A percentile compares a stretch with the other conserved stretches of the same genome.
Evolutionary conservation across 2,329 filamentous ascomycete genomes (phyloP).

Genomic region (Elsinoe australis): DNA sequence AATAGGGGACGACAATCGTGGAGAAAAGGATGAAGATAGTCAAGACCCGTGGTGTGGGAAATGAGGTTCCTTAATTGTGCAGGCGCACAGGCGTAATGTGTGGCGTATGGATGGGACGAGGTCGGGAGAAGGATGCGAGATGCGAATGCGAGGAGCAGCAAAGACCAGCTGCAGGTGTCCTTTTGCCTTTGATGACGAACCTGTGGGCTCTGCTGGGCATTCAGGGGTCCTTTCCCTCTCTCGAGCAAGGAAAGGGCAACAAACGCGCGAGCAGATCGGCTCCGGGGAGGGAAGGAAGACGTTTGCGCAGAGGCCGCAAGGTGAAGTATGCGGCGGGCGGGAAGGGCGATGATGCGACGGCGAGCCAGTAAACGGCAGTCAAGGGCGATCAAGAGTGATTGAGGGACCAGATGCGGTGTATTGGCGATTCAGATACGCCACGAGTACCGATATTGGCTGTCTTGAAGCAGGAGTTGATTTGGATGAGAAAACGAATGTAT

Average conservation of each 20-base stretch:
- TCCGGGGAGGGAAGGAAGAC: slow-evolving; percentile 7
- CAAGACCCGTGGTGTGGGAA: slow-evolving; percentile 13
- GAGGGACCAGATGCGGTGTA: background rate
- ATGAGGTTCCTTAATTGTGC: slow-evolving; percentile 15
- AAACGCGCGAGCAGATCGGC: slow-evolving; percentile 10
- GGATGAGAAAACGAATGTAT: too few relatives aligned
- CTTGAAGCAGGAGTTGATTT: too few relatives aligned
- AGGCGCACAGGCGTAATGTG: slow-evolving; percentile 11
- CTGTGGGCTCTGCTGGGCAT: slow-evolving; percentile 2
- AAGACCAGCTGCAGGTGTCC: slow-evolving; percentile 4
- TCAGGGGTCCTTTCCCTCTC: slow-evolving; percentile 9
- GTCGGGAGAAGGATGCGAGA: slow-evolving; percentile 15
- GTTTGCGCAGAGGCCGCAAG: slow-evolving; percentile 15
- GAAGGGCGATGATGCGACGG: slow-evolving; percentile 14
- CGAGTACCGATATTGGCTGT: background rate
- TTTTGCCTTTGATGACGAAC: slow-evolving; percentile 16
- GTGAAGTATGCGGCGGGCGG: slow-evolving; percentile 7
- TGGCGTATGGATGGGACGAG: slow-evolving; percentile 15
- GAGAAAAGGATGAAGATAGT: background rate
- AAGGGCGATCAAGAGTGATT: background rate
- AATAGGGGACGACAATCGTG: slow-evolving; percentile 8
- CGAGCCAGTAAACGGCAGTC: slow-evolving; percentile 13
- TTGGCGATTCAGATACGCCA: background rate
- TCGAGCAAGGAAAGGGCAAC: background rate
- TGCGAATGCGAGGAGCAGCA: background rate